Evolutionary conservation across 208 protist genomes (phyloP), one percentile per base, ranked within the genome.

Genomic region (Porcisia deanei): DNA sequence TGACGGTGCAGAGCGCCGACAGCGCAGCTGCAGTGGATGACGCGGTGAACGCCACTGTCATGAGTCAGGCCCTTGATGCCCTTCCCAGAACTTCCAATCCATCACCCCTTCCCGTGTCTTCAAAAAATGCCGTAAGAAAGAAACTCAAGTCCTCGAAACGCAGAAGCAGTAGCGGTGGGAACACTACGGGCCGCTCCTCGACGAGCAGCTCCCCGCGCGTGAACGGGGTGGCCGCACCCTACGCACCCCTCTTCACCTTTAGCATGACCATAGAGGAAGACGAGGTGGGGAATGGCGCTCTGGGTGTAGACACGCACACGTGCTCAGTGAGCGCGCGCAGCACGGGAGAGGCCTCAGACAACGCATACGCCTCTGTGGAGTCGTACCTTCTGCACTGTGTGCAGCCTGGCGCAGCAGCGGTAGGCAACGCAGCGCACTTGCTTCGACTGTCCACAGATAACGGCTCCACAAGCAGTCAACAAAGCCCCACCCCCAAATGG

Each of bases 201-300:
- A 71, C 55, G 1, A 71, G 47, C 18, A 82, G 78, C 67, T 77
- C 78, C 37, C 78, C 78, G 22, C 78, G 78, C 34, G 12, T 47
- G 18, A 71, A 47, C 30, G 20, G 55, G 45, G 22, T 47, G n/a
- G n/a, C 43, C 16, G 37, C 64, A n/a, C 54, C 71, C 20, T 77
- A 77, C 67, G 43, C 78, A 5, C 78, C 78, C 1, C 54, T 77
- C 49, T 82, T 82, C 73, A 82, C 78, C 39, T 71, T 77, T 39
- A 14, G 53, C 20, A 70, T 18, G 34, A n/a, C 71, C 1, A 47
- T 18, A 2, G 55, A 64, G 30, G 49, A 75, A 10, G 69, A 60
- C n/a, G 66, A 34, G 20, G 22, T 43, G 12, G 47, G 39, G 10
- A 43, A 52, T 18, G 71, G 25, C 8, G 60, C 16, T 43, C 41